Base-by-base conservation (phyloP, 352 stramenopile genomes). In the Globisporangium polare region DNA sequence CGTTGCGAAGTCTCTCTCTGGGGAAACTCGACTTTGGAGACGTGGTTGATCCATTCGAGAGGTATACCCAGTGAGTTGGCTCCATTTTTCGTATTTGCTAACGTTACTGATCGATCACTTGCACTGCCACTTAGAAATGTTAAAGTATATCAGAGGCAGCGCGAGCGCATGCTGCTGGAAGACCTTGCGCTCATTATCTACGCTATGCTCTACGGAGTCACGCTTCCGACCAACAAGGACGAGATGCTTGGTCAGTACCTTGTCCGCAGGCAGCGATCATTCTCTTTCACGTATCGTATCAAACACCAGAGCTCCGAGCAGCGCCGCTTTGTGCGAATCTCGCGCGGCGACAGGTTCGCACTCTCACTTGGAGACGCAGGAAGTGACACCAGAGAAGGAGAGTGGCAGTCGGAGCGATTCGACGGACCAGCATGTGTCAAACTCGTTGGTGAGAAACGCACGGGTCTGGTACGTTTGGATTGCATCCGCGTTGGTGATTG, bases 151-250 rank as follows among this genome's bases (percentile, higher is more conserved):
- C 53, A 59, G 17, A 45, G 17, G 39, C 18, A 50, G 37, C 53
- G 53, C 15, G 35, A 59, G 22, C 56, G n/a, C 20, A 15, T 31
- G 26, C 15, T 59, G 33, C 10, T 49, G 17, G 27, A 49, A 27
- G 45, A 54, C n/a, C 26, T 62, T 42, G 26, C 41, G 18, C 42
- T 55, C 17, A 37, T 62, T 42, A 26, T 55, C 35, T 50, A 50
- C 35, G 22, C 53, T 17, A 59, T 53, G 45, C 45, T 45, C 33
- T 59, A 53, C 47, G 24, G 22, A 13, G 37, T 18, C 10, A 56
- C 51, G 24, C 45, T 50, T 33, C 33, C n/a, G 33, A 15, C 15
- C 49, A 43, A 62, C n/a, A 24, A 22, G 27, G 31, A 56, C 56
- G 42, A 60, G 22, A 41, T 65, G 33, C 20, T 22, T n/a, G 15